Base-by-base conservation (phyloP, 257 asterid species). In the Solanum virginianum region DNA sequence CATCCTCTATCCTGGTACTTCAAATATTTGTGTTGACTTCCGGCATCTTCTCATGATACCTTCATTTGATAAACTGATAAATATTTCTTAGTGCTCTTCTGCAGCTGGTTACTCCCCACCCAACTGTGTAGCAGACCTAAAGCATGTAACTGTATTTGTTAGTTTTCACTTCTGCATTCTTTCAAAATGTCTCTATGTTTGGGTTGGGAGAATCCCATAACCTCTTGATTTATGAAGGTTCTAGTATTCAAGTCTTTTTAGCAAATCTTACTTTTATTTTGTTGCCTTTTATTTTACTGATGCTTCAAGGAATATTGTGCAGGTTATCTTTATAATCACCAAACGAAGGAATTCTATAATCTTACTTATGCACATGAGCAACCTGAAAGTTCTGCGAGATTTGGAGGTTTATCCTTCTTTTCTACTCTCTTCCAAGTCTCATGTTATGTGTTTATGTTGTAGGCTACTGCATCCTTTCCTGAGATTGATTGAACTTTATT, bases 271-370 rank as follows among this genome's bases (percentile, higher is more conserved):
- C 80, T 41, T 71, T 20, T 54, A 72, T 47, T 70, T 45, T 72
- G 39, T 49, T 51, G 45, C 56, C 26, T 51, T 51, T 4, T 26
- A 26, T 32, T 51, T 45, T 75, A 51, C 16, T 77, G 41, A 79
- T 36, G 29, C 24, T 69, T 62, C 54, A 24, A 53, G 87, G 65
- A 56, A 83, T 63, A 17, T 87, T 86, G 72, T 89, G 92, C 96
- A 97, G 99, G 99, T 86, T 93, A 97, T 90, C 98, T 97, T 62
- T 97, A 90, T 89, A 97, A 95, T 92, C 95, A 92, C 88, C 99
- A 97, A 87, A 97, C 99, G 22, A 94, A 92, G 89, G 99, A 97
- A 92, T 94, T 94, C 90, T 94, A 94, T 82, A 95, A 97, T 91
- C 98, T 97, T 85, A 97, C 99, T 65, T 93, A 92, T 86, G 98